A percentile compares a stretch with the other conserved stretches of the same genome.
Evolutionary conservation across 75 land plant genomes (phyloP).

Genomic region (Azolla pinnata): DNA sequence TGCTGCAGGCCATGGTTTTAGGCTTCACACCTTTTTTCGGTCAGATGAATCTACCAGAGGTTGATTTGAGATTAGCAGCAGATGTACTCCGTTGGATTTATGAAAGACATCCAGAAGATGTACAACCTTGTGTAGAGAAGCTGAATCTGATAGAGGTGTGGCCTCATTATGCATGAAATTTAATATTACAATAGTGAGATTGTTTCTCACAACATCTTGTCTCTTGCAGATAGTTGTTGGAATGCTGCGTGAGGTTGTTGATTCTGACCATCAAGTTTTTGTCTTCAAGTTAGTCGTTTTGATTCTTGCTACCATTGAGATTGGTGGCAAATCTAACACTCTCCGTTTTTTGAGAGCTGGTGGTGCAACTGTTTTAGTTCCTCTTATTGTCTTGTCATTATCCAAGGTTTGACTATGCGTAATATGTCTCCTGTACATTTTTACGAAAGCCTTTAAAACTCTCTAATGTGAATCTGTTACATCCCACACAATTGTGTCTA

Average conservation of each 20-base stretch:
- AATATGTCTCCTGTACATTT: too few relatives aligned
- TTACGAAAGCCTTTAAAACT: too few relatives aligned
- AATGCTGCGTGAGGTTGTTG: conserved; percentile 40
- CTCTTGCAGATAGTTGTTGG: conserved; percentile 45
- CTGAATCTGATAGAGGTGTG: not conserved
- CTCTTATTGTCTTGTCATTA: conserved; percentile 30
- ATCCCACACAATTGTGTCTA: too few relatives aligned
- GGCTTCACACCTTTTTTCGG: conserved; percentile 46
- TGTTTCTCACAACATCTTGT: not conserved
- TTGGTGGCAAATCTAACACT: conserved; percentile 27
- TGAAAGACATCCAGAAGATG: conserved; percentile 23
- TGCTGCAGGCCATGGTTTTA: conserved; percentile 40
- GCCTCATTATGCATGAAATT: not conserved
- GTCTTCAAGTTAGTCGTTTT: conserved; percentile 40
- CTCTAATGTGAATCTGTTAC: too few relatives aligned
- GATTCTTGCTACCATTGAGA: conserved; percentile 26
- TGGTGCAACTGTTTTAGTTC: conserved; percentile 32
- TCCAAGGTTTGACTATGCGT: conserved; percentile 28
- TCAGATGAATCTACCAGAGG: conserved; percentile 36
- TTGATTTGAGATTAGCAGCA: conserved; percentile 34
- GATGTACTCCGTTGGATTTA: conserved; percentile 41
- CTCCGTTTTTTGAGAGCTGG: conserved; percentile 36
- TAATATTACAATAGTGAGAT: not conserved
- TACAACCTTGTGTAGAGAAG: not conserved
- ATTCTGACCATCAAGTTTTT: conserved; percentile 38